Percentiles rank a stretch among this genome's conserved stretches.
phyloP scores from a whole-genome alignment of 192 early-diverging fungal genomes.

The Podila verticillata region DNA sequence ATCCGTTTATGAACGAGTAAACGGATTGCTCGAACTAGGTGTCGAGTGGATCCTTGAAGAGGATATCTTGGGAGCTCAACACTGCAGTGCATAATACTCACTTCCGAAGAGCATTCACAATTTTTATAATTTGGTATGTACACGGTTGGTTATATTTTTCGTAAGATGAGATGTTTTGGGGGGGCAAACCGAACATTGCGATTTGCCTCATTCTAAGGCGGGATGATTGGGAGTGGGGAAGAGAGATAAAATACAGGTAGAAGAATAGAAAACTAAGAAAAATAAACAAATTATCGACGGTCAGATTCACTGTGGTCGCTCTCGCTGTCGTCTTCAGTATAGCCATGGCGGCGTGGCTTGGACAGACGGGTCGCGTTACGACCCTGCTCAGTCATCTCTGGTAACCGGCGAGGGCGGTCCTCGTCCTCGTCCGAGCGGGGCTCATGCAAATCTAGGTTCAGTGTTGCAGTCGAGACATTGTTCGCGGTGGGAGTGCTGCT shows the following conservation, averaged over 20 bases:
- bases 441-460: slow-evolving; percentile 41
- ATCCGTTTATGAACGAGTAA: too few relatives aligned
- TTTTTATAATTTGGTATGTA: too few relatives aligned
- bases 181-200: too few relatives aligned
- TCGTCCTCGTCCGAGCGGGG: slow-evolving; percentile 27
- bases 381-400: slow-evolving; percentile 26
- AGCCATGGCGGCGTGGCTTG: neutral
- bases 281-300: neutral
- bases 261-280: neutral
- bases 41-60: slow-evolving; percentile 41
- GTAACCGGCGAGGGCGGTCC: slow-evolving; percentile 32
- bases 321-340: slow-evolving; percentile 12
- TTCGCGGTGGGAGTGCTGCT: neutral
- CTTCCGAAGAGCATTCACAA: too few relatives aligned
- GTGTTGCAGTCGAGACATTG: slow-evolving; percentile 22
- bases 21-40: too few relatives aligned
- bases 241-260: neutral
- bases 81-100: too few relatives aligned
- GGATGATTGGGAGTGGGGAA: too few relatives aligned
- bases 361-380: neutral
- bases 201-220: too few relatives aligned
- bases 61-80: too few relatives aligned
- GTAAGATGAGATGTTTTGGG: too few relatives aligned
- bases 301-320: neutral
- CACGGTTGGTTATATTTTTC: too few relatives aligned